Conservation (phyloP, 306 rosid species). For the Pyrus betulifolia region DNA sequence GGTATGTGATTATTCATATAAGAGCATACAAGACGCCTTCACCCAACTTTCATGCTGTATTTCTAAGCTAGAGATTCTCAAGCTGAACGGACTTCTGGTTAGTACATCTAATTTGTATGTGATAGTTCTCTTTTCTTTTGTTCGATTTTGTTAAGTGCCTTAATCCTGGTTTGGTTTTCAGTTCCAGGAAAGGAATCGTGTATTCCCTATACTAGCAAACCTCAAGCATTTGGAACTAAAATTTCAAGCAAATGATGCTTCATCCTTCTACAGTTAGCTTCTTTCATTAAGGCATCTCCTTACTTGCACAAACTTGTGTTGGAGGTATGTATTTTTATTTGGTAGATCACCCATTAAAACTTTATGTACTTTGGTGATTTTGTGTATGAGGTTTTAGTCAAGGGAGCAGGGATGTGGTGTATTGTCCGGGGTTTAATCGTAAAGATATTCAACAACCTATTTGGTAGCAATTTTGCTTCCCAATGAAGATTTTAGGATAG, state of each 20-base stretch:
- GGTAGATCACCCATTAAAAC: neutral
- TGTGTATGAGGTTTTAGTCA: neutral
- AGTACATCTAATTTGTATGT: neutral
- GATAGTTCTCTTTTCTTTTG: neutral
- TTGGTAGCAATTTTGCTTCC: no score
- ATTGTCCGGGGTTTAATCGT: no score
- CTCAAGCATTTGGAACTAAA: constrained; percentile 8
- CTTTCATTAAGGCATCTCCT: constrained; percentile 10
- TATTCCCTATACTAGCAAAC: neutral
- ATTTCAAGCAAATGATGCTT: neutral
- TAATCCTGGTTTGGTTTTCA: neutral
- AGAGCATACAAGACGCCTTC: neutral
- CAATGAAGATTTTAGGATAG: no score
- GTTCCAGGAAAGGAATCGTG: neutral
- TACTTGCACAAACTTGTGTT: constrained; percentile 8
- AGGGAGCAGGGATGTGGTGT: neutral
- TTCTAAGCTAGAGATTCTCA: constrained; percentile 9
- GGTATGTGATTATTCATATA: neutral
- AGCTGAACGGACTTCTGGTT: neutral
- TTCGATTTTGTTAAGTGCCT: neutral
- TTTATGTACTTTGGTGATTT: neutral
- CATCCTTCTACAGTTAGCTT: neutral
- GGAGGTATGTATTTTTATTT: neutral
- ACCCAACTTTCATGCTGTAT: neutral
- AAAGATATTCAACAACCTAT: no score